A percentile compares a stretch with the other conserved stretches of the same genome.
These are phyloP conservation scores for Macrophomina phaseolina DNA, from an alignment of 2,329 filamentous ascomycete species.

Conservation along the genomic window DNA sequence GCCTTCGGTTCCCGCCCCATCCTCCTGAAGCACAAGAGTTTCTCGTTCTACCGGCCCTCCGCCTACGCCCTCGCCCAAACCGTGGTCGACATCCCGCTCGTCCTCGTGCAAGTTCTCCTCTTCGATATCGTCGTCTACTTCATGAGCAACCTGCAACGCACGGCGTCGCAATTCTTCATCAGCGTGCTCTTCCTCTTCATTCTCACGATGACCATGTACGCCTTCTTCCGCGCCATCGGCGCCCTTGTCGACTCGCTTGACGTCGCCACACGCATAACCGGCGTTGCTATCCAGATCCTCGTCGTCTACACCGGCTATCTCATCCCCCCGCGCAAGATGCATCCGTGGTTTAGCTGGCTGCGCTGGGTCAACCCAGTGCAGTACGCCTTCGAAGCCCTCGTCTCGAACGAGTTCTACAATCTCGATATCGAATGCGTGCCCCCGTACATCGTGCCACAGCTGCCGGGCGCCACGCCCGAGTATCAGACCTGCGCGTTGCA, in stretches of 20 bases:
- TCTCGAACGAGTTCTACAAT: slow-evolving; percentile 73
- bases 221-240: slow-evolving; percentile 48
- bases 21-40: slow-evolving; percentile 72
- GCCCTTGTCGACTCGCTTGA: slow-evolving; percentile 44
- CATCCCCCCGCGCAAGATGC: slow-evolving; percentile 48
- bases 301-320: slow-evolving; percentile 49
- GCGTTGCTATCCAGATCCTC: slow-evolving; percentile 48
- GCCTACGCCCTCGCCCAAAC: slow-evolving; percentile 65
- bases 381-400: slow-evolving; percentile 71
- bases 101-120: slow-evolving; percentile 62
- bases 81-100: slow-evolving; percentile 62
- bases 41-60: slow-evolving; percentile 69
- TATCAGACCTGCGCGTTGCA: slow-evolving; percentile 66
- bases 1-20: slow-evolving; percentile 69
- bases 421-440: slow-evolving; percentile 61
- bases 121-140: slow-evolving; percentile 69
- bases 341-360: slow-evolving; percentile 49
- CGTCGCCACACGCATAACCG: slow-evolving; percentile 47
- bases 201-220: slow-evolving; percentile 51
- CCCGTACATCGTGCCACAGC: slow-evolving; percentile 62
- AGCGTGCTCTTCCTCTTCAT: slow-evolving; percentile 67
- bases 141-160: slow-evolving; percentile 62
- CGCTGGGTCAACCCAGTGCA: slow-evolving; percentile 63
- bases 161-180: slow-evolving; percentile 68
- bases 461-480: slow-evolving; percentile 49